Evolutionary conservation across 495 filamentous ascomycete species (phyloP), one percentile per base, ranked within the genome.

Genomic region (Penicillium flavigenum): DNA sequence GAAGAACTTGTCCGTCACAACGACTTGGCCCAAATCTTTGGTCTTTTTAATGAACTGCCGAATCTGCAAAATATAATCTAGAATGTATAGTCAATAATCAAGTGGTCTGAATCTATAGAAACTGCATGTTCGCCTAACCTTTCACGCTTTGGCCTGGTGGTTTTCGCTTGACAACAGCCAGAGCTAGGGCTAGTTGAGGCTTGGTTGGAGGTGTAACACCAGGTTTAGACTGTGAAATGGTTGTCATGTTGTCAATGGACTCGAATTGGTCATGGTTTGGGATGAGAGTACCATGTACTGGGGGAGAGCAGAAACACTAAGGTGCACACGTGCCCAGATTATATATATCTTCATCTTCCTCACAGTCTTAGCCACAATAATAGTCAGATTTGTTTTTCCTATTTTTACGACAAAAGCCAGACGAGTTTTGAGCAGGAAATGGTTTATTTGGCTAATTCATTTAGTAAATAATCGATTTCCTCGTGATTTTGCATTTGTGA

Each of bases 151-250:
- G 39, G 29, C 55, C 61, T 20, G 64, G 63, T 32, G 79, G 78
- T 46, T 76, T 77, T 8, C 67, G 63, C 52, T 79, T 81, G 44
- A 76, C 70, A 41, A 82, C 73, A 3, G 74, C 69, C 48, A 82
- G 54, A 14, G 79, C 78, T 27, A 82, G 68, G 7, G 77, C 74
- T 53, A 81, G 29, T 45, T 78, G 75, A 27, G 66, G 60, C 45
- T 69, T 69, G 14, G 68, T 57, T 17, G 76, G 71, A 39, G 53
- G 31, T 5, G 7, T 11, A 2, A 41, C 31, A 31, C 9, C 11
- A 19, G 0, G 14, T 1, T 17, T 31, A 12, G 36, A 38, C 2
- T 24, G 2, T 20, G 1, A 1, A 5, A 4, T 17, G 5, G 17
- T 16, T 4, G 6, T 26, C 50, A 42, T 51, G 3, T 17, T 44